Percentiles rank a stretch among this genome's conserved stretches.
phyloP scores from a whole-genome alignment of 2,329 filamentous ascomycete genomes.

The Daldinia sp. region DNA sequence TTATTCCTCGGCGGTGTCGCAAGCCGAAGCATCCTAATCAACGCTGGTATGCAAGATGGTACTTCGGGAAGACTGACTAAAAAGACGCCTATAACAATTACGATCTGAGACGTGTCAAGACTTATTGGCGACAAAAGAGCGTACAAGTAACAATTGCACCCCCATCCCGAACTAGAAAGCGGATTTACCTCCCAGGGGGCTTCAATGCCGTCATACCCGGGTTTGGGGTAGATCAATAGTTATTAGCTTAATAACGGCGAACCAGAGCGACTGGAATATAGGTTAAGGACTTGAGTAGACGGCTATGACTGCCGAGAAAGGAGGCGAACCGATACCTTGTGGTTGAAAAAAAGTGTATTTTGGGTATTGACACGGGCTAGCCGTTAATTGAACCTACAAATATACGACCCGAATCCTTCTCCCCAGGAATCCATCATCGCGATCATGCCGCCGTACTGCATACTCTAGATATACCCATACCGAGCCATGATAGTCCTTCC shows the following conservation, averaged over 20 bases:
- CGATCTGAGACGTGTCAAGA: conserved; percentile 30
- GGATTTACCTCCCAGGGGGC: not conserved
- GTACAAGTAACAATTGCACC: not conserved
- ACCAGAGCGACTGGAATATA: not conserved
- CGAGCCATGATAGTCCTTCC: not conserved
- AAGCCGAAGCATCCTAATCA: conserved; percentile 62
- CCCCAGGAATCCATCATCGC: not conserved
- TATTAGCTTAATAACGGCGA: not conserved
- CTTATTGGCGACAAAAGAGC: too few species aligned
- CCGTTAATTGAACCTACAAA: not conserved
- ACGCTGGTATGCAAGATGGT: conserved; percentile 64
- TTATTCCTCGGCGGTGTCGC: conserved; percentile 62
- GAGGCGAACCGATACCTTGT: not conserved
- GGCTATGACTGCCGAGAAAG: not conserved
- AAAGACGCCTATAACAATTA: conserved; percentile 44
- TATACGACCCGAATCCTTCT: not conserved
- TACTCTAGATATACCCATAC: not conserved
- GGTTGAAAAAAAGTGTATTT: not conserved
- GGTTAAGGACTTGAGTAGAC: not conserved
- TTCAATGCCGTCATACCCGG: not conserved
- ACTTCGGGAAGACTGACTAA: conserved; percentile 59
- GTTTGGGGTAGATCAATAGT: not conserved
- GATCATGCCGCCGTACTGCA: not conserved
- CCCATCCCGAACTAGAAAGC: not conserved
- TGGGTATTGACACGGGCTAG: conserved; percentile 3